These are phyloP conservation scores for Carex kokanica DNA, from an alignment of 176 grass and related monocot genomes.

Conservation along the genomic window DNA sequence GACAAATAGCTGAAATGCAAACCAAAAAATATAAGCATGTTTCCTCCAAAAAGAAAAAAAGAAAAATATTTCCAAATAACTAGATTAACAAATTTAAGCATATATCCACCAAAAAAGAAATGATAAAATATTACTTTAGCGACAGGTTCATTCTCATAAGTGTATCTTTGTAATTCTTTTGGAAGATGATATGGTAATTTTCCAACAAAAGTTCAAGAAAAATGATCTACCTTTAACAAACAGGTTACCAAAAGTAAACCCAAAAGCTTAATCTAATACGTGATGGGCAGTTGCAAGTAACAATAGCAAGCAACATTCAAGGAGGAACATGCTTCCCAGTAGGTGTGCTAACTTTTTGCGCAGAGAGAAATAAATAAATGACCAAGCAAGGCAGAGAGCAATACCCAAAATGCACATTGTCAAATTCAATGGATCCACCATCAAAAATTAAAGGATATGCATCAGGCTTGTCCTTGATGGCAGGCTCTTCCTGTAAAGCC, in stretches of 20 bases:
- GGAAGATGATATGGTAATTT: not conserved
- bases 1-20: slow-evolving; percentile 72
- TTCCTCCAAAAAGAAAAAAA: not conserved
- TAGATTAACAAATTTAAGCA: not conserved
- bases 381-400: slow-evolving; percentile 20
- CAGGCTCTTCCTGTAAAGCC: slow-evolving; percentile 82
- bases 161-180: not conserved
- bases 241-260: slow-evolving; percentile 2
- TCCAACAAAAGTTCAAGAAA: not conserved
- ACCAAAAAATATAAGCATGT: not conserved
- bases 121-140: not conserved
- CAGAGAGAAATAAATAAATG: not conserved
- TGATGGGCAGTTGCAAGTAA: not conserved
- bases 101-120: not conserved
- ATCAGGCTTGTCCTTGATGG: slow-evolving; percentile 62
- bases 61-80: not conserved
- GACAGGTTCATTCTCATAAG: not conserved
- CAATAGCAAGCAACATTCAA: not conserved
- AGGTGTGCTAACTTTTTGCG: not conserved
- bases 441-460: slow-evolving; percentile 75
- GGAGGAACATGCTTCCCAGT: not conserved
- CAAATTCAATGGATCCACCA: slow-evolving; percentile 87
- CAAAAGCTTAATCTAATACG: not conserved
- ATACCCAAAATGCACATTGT: slow-evolving; percentile 94
- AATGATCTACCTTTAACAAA: not conserved